Conservation (phyloP, 23 red algal species). For the Porphyridium purpureum region DNA sequence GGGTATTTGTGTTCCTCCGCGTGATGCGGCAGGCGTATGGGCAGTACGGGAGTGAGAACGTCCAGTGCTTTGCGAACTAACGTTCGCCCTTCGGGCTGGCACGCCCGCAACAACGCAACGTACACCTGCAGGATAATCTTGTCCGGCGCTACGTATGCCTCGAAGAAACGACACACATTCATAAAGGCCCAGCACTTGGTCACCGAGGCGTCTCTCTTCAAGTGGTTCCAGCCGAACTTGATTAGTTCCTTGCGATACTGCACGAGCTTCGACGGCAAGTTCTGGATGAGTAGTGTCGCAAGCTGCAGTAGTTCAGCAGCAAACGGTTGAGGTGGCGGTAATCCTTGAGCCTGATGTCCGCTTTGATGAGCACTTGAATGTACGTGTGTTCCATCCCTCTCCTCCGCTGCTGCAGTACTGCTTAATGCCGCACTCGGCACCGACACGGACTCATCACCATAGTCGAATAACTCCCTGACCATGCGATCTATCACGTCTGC, state of each 20-base stretch:
- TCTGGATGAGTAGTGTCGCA: slow-evolving; percentile 71
- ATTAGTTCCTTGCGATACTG: slow-evolving; percentile 85
- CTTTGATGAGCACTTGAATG: too few relatives aligned
- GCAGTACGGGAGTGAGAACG: slow-evolving; percentile 62
- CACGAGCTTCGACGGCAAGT: slow-evolving; percentile 46
- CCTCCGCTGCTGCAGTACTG: too few relatives aligned
- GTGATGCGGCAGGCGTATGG: slow-evolving; percentile 35
- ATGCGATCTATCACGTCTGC: slow-evolving; percentile 44
- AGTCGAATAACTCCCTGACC: slow-evolving; percentile 44
- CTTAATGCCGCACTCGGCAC: too few relatives aligned
- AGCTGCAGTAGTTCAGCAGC: slow-evolving; percentile 76
- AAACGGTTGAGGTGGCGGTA: too few relatives aligned
- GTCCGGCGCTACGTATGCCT: slow-evolving; percentile 84
- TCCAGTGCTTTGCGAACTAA: slow-evolving; percentile 65
- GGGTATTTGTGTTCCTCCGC: slow-evolving; percentile 47
- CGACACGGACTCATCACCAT: slow-evolving; percentile 58
- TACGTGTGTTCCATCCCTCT: too few relatives aligned
- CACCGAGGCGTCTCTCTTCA: slow-evolving; percentile 89
- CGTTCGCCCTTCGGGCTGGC: slow-evolving; percentile 41
- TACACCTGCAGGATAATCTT: slow-evolving; percentile 90
- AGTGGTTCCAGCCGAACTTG: slow-evolving; percentile 93
- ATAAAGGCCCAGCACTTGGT: slow-evolving; percentile 97
- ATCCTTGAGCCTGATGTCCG: too few relatives aligned
- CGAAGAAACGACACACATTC: slow-evolving; percentile 78
- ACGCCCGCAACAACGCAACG: slow-evolving; percentile 83